These are phyloP conservation scores for Exserohilum rostratum DNA, from an alignment of 2,329 filamentous ascomycete genomes.

Conservation along the genomic window DNA sequence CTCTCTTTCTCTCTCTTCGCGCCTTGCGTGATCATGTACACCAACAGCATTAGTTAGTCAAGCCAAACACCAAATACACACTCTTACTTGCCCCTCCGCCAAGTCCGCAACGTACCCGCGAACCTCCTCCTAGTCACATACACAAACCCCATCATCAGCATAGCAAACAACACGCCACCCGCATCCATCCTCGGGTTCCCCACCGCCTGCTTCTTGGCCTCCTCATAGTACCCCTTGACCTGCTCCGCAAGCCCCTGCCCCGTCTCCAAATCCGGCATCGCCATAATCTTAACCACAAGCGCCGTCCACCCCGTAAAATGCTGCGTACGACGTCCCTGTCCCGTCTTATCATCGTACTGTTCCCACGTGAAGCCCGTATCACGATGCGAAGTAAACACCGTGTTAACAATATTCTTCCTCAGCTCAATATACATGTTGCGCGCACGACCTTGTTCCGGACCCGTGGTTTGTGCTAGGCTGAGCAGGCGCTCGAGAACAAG, in stretches of 20 bases:
- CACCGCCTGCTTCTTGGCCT: conserved; percentile 28
- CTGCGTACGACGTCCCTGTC: conserved; percentile 90
- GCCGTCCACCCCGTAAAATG: conserved; percentile 99
- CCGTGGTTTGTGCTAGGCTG: conserved; percentile 49
- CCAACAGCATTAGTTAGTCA: no score
- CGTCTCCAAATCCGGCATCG: conserved; percentile 72
- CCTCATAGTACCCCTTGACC: conserved; percentile 28
- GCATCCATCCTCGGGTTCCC: conserved; percentile 21
- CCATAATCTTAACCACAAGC: conserved; percentile 94
- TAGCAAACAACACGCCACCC: conserved; percentile 20
- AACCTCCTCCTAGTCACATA: conserved; percentile 33
- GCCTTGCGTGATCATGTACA: no score
- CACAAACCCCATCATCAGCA: conserved; percentile 25
- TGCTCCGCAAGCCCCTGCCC: conserved; percentile 23
- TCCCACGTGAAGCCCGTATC: conserved; percentile 98
- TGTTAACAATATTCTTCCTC: conserved; percentile 81
- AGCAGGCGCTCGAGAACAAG: conserved; percentile 76
- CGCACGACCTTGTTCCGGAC: conserved; percentile 71
- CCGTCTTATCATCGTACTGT: conserved; percentile 94
- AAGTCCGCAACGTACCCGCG: conserved; percentile 32
- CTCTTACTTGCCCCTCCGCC: conserved; percentile 14
- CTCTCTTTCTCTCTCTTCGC: no score
- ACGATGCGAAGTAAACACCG: conserved; percentile 82
- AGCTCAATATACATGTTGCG: conserved; percentile 74
- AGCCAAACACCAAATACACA: no score